These are phyloP conservation scores for Ophiostoma perfectum DNA, from an alignment of 2,329 filamentous ascomycete species.

Conservation along the genomic window DNA sequence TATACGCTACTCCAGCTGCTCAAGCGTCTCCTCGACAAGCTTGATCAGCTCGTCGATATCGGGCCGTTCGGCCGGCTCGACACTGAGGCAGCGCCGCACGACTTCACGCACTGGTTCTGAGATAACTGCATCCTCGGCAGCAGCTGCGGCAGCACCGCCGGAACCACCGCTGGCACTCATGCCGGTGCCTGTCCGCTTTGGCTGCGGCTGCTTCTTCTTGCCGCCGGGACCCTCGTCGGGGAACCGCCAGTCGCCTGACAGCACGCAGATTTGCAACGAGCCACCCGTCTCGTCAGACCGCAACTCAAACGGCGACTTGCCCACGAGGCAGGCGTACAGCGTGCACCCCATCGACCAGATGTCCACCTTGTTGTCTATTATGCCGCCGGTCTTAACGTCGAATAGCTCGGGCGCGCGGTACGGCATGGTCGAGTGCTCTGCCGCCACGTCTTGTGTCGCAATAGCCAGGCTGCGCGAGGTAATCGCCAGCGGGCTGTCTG, in stretches of 20 bases:
- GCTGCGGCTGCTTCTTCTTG: constrained; percentile 29
- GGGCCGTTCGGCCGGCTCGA: constrained; percentile 83
- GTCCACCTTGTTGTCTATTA: constrained; percentile 93
- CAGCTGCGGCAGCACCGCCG: constrained; percentile 26
- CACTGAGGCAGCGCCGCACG: constrained; percentile 75
- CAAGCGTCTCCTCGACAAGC: constrained; percentile 69
- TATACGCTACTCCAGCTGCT: constrained; percentile 40
- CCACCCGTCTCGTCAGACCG: constrained; percentile 94
- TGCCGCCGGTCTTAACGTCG: constrained; percentile 87
- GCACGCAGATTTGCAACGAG: constrained; percentile 82
- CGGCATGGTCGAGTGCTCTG: constrained; percentile 96
- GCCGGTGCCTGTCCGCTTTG: constrained; percentile 33
- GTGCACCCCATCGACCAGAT: constrained; percentile 98
- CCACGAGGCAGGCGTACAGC: constrained; percentile 92
- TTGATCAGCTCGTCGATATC: constrained; percentile 78
- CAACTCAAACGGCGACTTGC: constrained; percentile 95
- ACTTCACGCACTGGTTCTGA: constrained; percentile 81
- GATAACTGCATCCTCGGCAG: constrained; percentile 49
- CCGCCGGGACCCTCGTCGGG: constrained; percentile 73
- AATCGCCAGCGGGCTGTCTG: constrained; percentile 79
- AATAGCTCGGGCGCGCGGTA: constrained; percentile 97
- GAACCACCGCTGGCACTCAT: constrained; percentile 29
- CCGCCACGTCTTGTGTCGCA: constrained; percentile 87
- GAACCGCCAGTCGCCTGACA: constrained; percentile 94
- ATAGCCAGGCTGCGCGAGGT: constrained; percentile 86